Conservation (phyloP, 208 protist species). For the Vickermania ingenoplastis region DNA sequence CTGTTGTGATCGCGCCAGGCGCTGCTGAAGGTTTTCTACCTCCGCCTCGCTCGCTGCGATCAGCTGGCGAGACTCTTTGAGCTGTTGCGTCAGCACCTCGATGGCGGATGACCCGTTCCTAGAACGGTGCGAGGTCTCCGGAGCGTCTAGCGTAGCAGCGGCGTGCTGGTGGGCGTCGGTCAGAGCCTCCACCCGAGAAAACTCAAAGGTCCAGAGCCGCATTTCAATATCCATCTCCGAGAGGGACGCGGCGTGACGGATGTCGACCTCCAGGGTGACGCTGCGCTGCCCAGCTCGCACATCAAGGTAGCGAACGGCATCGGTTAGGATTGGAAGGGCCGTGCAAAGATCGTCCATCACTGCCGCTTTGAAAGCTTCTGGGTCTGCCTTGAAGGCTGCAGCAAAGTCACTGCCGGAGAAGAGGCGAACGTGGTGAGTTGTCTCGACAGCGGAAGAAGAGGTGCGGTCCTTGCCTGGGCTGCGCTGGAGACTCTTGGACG, state of each 20-base stretch:
- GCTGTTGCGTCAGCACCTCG: slow-evolving; percentile 19
- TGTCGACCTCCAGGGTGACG: slow-evolving; percentile 34
- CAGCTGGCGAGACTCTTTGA: slow-evolving; percentile 8
- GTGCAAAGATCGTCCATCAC: slow-evolving; percentile 36
- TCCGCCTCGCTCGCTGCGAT: slow-evolving; percentile 27
- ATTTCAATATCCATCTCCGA: slow-evolving; percentile 29
- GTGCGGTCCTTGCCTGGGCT: not conserved
- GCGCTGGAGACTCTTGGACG: not conserved
- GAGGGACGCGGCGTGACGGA: slow-evolving; percentile 26
- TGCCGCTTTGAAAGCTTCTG: slow-evolving; percentile 26
- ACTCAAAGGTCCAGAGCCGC: slow-evolving; percentile 30
- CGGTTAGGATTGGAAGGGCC: slow-evolving; percentile 26
- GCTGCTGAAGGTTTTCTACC: slow-evolving; percentile 17
- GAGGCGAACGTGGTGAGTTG: slow-evolving; percentile 32
- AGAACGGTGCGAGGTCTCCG: not conserved
- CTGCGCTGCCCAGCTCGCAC: slow-evolving; percentile 24
- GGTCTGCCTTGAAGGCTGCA: slow-evolving; percentile 10
- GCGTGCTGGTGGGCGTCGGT: slow-evolving; percentile 9
- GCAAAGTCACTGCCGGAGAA: slow-evolving; percentile 33
- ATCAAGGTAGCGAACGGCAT: slow-evolving; percentile 27
- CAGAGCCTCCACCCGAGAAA: slow-evolving; percentile 22
- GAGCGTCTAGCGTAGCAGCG: not conserved
- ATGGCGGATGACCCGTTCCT: not conserved
- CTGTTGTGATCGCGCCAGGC: slow-evolving; percentile 16
- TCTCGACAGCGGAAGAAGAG: not conserved